Conservation (phyloP, 192 early-diverging fungal species). For the Backusella westeae region DNA sequence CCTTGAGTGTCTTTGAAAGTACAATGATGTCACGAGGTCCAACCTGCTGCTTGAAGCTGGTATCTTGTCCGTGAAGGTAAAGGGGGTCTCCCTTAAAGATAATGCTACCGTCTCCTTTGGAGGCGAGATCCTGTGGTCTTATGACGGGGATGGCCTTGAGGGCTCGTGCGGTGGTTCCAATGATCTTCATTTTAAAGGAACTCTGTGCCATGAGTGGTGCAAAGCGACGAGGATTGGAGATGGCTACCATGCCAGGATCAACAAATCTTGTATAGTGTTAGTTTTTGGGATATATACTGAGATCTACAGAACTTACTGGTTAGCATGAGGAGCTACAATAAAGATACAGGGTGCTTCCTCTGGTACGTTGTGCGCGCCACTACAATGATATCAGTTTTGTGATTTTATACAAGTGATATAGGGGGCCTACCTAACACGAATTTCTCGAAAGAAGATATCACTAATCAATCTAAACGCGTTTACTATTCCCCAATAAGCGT, state of each 20-base stretch:
- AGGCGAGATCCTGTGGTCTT: conserved; percentile 86
- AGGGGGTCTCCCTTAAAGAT: conserved; percentile 52
- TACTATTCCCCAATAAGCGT: conserved; percentile 62
- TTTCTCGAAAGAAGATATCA: conserved; percentile 85
- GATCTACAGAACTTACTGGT: conserved; percentile 49
- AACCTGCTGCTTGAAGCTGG: conserved; percentile 63
- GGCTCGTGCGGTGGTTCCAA: conserved; percentile 74
- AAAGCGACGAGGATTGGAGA: conserved; percentile 69
- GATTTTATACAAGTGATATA: too few relatives aligned
- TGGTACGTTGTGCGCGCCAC: conserved; percentile 81
- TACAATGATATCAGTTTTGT: background rate
- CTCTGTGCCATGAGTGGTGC: conserved; percentile 76
- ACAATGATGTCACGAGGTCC: conserved; percentile 57
- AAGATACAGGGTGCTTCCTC: conserved; percentile 87
- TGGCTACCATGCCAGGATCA: conserved; percentile 87
- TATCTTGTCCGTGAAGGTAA: conserved; percentile 60
- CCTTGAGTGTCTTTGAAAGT: conserved; percentile 40
- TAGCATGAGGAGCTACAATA: conserved; percentile 76
- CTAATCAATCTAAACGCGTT: conserved; percentile 60
- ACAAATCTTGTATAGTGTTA: conserved; percentile 66
- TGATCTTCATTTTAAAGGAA: conserved; percentile 78
- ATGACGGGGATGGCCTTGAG: conserved; percentile 88
- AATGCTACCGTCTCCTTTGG: conserved; percentile 61
- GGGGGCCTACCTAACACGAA: conserved; percentile 45
- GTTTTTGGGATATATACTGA: too few relatives aligned